phyloP scores from a whole-genome alignment of 257 asterid species.

The Primulina huaijiensis region DNA sequence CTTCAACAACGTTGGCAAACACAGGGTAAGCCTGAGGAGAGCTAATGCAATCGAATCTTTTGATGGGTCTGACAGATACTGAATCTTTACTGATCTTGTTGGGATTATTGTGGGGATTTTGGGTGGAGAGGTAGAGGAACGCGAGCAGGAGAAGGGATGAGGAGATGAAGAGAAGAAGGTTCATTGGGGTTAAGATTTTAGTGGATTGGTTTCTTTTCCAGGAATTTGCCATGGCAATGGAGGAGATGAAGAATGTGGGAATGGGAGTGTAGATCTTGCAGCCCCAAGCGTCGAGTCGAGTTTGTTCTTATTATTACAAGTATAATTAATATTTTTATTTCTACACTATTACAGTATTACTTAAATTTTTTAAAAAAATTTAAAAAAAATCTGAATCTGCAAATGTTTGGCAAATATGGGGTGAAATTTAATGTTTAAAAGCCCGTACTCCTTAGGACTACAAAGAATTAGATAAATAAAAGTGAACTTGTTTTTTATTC shows the following conservation, averaged over 20 bases:
- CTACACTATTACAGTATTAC: too few relatives aligned
- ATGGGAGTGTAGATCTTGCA: not conserved
- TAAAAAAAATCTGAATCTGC: too few relatives aligned
- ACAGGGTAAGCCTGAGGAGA: conserved; percentile 88
- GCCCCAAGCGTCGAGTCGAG: too few relatives aligned
- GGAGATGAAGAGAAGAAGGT: conserved; percentile 68
- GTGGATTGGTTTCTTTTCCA: conserved; percentile 80
- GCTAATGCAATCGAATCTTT: conserved; percentile 66
- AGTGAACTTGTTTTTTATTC: too few relatives aligned
- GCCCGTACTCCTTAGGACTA: too few relatives aligned
- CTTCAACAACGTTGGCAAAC: conserved; percentile 88
- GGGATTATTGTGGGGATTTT: conserved; percentile 44
- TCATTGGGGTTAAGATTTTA: conserved; percentile 58
- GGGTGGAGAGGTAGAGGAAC: conserved; percentile 71
- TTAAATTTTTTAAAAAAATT: too few relatives aligned
- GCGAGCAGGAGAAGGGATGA: conserved; percentile 64
- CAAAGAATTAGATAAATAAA: too few relatives aligned
- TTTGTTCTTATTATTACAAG: too few relatives aligned
- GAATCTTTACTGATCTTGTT: conserved; percentile 24
- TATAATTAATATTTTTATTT: too few relatives aligned
- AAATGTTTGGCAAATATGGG: too few relatives aligned
- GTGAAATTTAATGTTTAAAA: too few relatives aligned
- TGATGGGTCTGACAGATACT: conserved; percentile 37
- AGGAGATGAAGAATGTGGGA: not conserved
- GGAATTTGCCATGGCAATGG: conserved; percentile 69